Conservation (phyloP, 2,329 filamentous ascomycete genomes). For the Scleromitrula shiraiana region DNA sequence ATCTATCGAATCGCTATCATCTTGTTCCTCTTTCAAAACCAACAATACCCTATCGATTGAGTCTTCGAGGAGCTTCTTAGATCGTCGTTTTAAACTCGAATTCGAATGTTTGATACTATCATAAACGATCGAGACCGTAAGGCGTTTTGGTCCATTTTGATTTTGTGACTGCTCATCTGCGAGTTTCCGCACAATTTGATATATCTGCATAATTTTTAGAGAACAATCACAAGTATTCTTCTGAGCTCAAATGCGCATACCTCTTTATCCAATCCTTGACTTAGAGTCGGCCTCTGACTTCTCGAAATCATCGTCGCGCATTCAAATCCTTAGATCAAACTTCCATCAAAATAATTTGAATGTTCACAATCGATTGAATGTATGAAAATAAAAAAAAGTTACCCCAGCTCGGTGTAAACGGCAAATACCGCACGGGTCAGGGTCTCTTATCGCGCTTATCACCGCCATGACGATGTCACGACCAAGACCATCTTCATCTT, state of each 20-base stretch:
- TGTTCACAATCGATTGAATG: neutral
- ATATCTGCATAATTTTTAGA: conserved; percentile 43
- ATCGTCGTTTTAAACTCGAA: conserved; percentile 73
- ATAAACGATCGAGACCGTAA: conserved; percentile 59
- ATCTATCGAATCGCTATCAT: conserved; percentile 41
- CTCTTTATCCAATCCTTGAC: conserved; percentile 56
- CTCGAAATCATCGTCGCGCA: conserved; percentile 26
- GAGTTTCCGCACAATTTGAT: conserved; percentile 71
- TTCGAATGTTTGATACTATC: conserved; percentile 78
- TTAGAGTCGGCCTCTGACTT: conserved; percentile 39
- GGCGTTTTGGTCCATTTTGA: conserved; percentile 38
- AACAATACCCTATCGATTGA: conserved; percentile 76
- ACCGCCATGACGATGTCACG: conserved; percentile 7
- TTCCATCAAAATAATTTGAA: neutral
- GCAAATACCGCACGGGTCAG: neutral
- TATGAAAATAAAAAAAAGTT: neutral
- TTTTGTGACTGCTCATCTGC: conserved; percentile 54
- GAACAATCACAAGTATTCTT: neutral
- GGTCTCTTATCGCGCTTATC: conserved; percentile 10
- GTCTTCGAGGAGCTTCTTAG: conserved; percentile 74
- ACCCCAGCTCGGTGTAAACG: neutral
- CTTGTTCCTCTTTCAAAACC: conserved; percentile 49
- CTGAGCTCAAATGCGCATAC: conserved; percentile 32
- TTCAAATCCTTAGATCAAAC: neutral
- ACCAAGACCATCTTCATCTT: neutral